Base-by-base conservation (phyloP, 176 grass and related monocot species). In the Oryza punctata region DNA sequence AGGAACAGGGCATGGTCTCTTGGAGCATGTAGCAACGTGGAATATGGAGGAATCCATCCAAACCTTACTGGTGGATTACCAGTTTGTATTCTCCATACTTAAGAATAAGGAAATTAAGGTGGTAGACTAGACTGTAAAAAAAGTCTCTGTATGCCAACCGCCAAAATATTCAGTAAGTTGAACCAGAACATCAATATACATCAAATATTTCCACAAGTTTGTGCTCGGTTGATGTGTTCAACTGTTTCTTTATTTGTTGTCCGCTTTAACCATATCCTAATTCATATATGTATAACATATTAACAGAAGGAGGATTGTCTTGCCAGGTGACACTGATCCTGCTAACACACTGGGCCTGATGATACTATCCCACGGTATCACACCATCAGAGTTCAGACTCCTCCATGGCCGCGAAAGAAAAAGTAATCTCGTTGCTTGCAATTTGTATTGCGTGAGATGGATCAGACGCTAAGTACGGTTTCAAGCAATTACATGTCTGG, bases 31-130 rank as follows among this genome's bases (percentile, higher is more conserved):
- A 35, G 33, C 33, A 35, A 35, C 33, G 33, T 35, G 33, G 33
- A 35, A 35, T 35, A 35, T 35, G 33, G 5, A 88, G 82, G 93
- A 98, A 65, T 91, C 96, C 40, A 86, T 93, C 60, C 78, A 43
- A n/a, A 89, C 89, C 47, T 83, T 85, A 63, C 12, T 90, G 33
- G 75, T 90, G 28, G 78, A 98, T 45, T 95, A 91, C 70, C 87
- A 93, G 80, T 85, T 89, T 5, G 83, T 90, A 27, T 98, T 98
- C 80, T 98, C 93, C 50, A 88, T 78, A 73, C 27, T 47, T 47
- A 0, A 47, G 45, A 67, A 82, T 73, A 69, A 82, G 60, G 9
- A 66, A 45, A 38, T 8, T 38, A 38, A 33, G 3, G 26, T 54
- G 77, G 60, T 70, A 52, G 12, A 63, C 40, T 49, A 75, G 75